Evolutionary conservation across 2,329 filamentous ascomycete genomes (phyloP), one percentile per base, ranked within the genome.

Genomic region (Colletotrichum plurivorum): DNA sequence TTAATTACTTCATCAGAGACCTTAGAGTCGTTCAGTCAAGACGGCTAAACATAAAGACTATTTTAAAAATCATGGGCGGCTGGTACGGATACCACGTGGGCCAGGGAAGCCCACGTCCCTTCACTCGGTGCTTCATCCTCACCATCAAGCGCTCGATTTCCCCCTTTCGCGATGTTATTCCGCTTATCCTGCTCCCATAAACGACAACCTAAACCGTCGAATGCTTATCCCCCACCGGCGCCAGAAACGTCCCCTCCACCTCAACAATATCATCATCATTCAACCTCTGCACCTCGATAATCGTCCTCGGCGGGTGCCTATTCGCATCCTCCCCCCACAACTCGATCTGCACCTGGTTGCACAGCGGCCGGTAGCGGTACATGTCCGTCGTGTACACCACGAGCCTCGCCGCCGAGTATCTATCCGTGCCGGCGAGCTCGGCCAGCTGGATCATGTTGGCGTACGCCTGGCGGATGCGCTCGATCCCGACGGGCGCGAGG

Each of bases 311-410:
- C 43, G 78, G 78, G 54, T 77, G 77, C 16, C 54, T 75, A 20
- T 71, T 76, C 3, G 72, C 48, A 36, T 77, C 74, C 5, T 74
- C 67, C 3, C 75, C 74, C 78, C 76, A 79, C 1, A 79, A 55
- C 63, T 79, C 76, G 6, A 75, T 57, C 53, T 79, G 77, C 4
- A 73, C 75, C 45, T 75, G 71, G 53, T 79, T 79, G 49, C 73
- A 75, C 69, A 79, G 61, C 16, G 77, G 78, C 22, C 78, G 68
- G 46, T 77, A 79, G 4, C 75, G 71, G 58, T 75, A 77, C 77
- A 80, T 78, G 48, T 79, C 78, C 1, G 76, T 78, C 5, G 75
- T 74, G 58, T 78, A 78, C 13, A 79, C 76, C 1, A 77, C 74
- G 1, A 78, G 51, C 4, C 73, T 71, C 4, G 71, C 62, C 48